These are phyloP conservation scores for Marasmius oreades DNA, from an alignment of 1,284 basidiomycete species.

Conservation along the genomic window DNA sequence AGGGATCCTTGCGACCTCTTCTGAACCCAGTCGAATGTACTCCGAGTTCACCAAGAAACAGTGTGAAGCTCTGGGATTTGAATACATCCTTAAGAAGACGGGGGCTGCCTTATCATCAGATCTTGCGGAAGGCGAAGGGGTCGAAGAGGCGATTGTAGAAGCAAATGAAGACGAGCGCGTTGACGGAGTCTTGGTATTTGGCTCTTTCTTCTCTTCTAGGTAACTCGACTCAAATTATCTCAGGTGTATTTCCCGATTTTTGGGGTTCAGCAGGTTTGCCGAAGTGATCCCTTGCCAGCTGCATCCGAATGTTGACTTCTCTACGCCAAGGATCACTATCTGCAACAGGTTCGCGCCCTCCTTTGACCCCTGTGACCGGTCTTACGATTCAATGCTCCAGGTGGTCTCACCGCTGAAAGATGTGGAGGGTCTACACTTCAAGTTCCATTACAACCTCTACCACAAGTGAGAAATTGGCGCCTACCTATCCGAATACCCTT, in stretches of 20 bases:
- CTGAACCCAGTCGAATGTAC: slow-evolving; percentile 86
- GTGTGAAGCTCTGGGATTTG: slow-evolving; percentile 85
- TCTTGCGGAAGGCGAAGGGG: slow-evolving; percentile 58
- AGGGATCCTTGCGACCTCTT: slow-evolving; percentile 88
- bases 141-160: slow-evolving; percentile 93
- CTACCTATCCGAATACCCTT: not conserved
- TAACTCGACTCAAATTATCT: not conserved
- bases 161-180: slow-evolving; percentile 85
- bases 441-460: slow-evolving; percentile 95
- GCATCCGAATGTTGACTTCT: slow-evolving; percentile 4
- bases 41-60: slow-evolving; percentile 93
- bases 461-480: slow-evolving; percentile 69
- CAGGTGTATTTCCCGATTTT: slow-evolving; percentile 94
- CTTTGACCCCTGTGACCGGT: not conserved
- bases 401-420: slow-evolving; percentile 95
- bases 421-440: slow-evolving; percentile 95
- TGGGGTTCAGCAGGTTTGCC: slow-evolving; percentile 74
- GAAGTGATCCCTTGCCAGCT: slow-evolving; percentile 10
- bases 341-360: slow-evolving; percentile 68
- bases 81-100: slow-evolving; percentile 76
- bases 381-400: slow-evolving; percentile 32
- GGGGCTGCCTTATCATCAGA: slow-evolving; percentile 61
- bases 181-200: slow-evolving; percentile 92
- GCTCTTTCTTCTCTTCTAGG: not conserved
- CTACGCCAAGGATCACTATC: slow-evolving; percentile 80